Base-by-base conservation (phyloP, 164 flowering plant species). In the Vitis labrusca region DNA sequence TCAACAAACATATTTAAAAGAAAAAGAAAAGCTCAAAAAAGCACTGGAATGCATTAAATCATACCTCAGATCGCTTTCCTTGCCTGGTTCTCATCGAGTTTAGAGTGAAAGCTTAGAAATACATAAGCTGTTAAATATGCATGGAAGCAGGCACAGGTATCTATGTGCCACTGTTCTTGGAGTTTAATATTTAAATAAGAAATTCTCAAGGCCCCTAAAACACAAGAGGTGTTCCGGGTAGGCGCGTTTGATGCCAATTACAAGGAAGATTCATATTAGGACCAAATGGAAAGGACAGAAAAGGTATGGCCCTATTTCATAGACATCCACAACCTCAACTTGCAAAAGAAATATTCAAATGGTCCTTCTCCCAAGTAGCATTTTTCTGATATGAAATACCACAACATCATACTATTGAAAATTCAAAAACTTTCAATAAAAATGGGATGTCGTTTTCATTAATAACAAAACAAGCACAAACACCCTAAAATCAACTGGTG, bases 61-160 rank as follows among this genome's bases (percentile, higher is more conserved):
- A 66, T 76, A 92, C 97, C 93, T 88, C 89, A 3, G 95, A 80
- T 17, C 86, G 85, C 79, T 74, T 90, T 61, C 79, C 84, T 72
- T 82, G 74, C 71, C 83, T 74, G 17, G 86, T 55, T 80, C 73
- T 87, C 97, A 92, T 92, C 63, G 58, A 57, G 30, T 52, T 15
- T 64, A 15, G 44, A 63, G 62, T n/a, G 65, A 65, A 62, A 60
- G 0, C 8, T 65, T 9, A 60, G 10, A 58, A 30, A 8, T 30
- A 10, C 32, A 70, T 53, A 13, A 57, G 53, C 37, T 11, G 63
- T 67, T 71, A 27, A 63, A 57, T 65, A 50, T 58, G 44, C 44
- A 37, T 37, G 62, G 71, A 63, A 66, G 49, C 52, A 54, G 61
- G 56, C 56, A 65, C 59, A 10, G 49, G 53, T 8, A 52, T 23